Conservation (phyloP, 2,329 filamentous ascomycete species). For the Sphaceloma murrayae region DNA sequence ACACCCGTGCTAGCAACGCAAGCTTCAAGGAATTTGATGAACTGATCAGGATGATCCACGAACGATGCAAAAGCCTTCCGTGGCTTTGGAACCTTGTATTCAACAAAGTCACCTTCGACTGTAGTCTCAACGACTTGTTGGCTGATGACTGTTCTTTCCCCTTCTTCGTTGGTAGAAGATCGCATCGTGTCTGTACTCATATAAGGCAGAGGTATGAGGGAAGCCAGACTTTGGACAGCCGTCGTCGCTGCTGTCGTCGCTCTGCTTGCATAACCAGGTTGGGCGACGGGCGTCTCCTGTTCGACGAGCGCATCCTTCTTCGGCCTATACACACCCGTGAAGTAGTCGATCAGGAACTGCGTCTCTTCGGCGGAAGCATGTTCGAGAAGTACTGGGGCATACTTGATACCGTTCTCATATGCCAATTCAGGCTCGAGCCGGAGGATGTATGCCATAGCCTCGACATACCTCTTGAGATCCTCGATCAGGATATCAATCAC, state of each 20-base stretch:
- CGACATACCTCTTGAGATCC: conserved; percentile 80
- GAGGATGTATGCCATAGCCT: conserved; percentile 87
- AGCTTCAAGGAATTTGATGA: conserved; percentile 85
- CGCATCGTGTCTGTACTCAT: conserved; percentile 57
- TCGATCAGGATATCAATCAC: conserved; percentile 95
- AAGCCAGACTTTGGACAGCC: conserved; percentile 77
- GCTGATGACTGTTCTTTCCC: conserved; percentile 43
- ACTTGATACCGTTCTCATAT: conserved; percentile 87
- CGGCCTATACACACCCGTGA: conserved; percentile 72
- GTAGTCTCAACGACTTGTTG: conserved; percentile 47
- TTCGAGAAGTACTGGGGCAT: conserved; percentile 80
- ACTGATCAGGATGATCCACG: conserved; percentile 85
- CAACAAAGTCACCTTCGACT: conserved; percentile 42
- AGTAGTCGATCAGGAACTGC: conserved; percentile 86
- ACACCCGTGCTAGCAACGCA: conserved; percentile 64
- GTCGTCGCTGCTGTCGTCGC: conserved; percentile 58
- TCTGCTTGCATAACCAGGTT: conserved; percentile 29
- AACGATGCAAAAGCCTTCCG: conserved; percentile 91
- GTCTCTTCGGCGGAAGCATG: conserved; percentile 77
- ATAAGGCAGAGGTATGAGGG: conserved; percentile 74
- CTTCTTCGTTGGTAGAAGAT: conserved; percentile 39
- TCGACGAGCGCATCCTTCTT: conserved; percentile 53
- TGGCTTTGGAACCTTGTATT: conserved; percentile 73
- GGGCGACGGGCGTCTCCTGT: conserved; percentile 36
- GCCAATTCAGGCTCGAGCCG: conserved; percentile 73